Evolutionary conservation across 2,329 filamentous ascomycete genomes (phyloP), one percentile per base, ranked within the genome.

Genomic region (Magnaporthiopsis poae): DNA sequence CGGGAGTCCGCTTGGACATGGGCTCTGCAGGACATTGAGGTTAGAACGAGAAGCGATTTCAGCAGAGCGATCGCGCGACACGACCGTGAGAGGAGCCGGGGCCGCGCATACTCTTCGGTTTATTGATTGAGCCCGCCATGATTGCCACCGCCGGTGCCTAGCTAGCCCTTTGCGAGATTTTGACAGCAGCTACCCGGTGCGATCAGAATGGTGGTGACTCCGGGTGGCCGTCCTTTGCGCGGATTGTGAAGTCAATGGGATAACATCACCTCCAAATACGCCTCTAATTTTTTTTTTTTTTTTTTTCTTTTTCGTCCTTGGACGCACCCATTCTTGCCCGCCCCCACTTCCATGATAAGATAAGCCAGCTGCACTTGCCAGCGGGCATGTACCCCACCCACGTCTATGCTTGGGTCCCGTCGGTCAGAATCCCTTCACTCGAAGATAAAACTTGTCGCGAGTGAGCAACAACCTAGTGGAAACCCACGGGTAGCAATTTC

Each of bases 1-100:
- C 90, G 61, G 94, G 88, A 71, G 86, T 87, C 78, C 95, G 90
- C 86, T 99, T 99, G 66, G 94, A 98, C 80, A 89, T 92, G 75
- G 94, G 95, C 80, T 97, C 92, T 96, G 73, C 3, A 67, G 2
- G 11, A 60, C 27, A 3, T 1, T 9, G 66, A 63, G 69, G 68
- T 70, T 64, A 69, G 68, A 61, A 33, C 15, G 64, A 18, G 8
- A 56, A 5, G 52, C 3, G 31, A 62, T 27, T 35, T 21, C 21
- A 29, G 21, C 29, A 29, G 36, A 39, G 25, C 15, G 0, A 61
- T 13, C 62, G 46, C 63, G 29, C 4, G 8, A 18, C 3, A 56
- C 25, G 11, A 75, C 81, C 70, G 46, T 9, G n/a, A 56, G 7
- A 56, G 21, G 46, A n/a, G 46, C 46, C 18, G 21, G 46, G 46